Percentiles rank a stretch among this genome's conserved stretches.
phyloP scores from a whole-genome alignment of 345 rosid species.

The Moricandia arvensis region DNA sequence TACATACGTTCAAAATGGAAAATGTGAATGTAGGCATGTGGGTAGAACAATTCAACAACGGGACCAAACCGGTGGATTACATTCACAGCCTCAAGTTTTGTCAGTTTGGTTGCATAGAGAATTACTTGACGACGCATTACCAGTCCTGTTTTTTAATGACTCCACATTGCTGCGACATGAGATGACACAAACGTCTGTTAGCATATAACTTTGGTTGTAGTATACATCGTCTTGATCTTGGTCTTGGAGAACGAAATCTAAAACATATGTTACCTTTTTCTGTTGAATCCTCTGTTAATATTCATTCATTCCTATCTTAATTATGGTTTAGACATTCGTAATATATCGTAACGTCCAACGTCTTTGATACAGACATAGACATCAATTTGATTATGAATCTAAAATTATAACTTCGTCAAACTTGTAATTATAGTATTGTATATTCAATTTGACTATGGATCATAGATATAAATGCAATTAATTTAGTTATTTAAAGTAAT shows the following conservation, averaged over 20 bases:
- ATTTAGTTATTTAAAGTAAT: too few relatives aligned
- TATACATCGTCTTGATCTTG: too few relatives aligned
- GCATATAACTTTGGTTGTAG: background rate
- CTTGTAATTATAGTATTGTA: too few relatives aligned
- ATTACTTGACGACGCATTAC: too few relatives aligned
- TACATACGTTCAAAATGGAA: constrained; percentile 90
- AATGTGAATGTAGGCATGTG: constrained; percentile 97
- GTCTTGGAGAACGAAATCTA: too few relatives aligned
- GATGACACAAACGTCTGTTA: constrained; percentile 45
- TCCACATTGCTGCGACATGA: constrained; percentile 80
- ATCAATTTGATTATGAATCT: too few relatives aligned
- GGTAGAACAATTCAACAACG: constrained; percentile 76
- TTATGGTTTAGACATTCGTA: background rate
- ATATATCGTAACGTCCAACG: too few relatives aligned
- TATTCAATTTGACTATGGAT: background rate
- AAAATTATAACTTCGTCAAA: background rate
- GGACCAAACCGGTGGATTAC: constrained; percentile 63
- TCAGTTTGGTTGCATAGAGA: too few relatives aligned
- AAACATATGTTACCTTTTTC: background rate
- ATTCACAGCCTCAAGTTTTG: constrained; percentile 60
- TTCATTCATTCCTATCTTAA: too few relatives aligned
- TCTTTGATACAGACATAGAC: too few relatives aligned
- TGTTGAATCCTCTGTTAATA: background rate
- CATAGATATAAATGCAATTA: too few relatives aligned
- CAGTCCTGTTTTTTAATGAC: too few relatives aligned